phyloP scores from a whole-genome alignment of 345 rosid species.

The Arabidopsis thaliana region TAIR10.1 NC_003070.9:20876001-20876500 shows the following conservation, averaged over 20 bases:
- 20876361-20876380: not conserved
- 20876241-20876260: constrained; percentile 32
- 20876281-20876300: not conserved
- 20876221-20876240: constrained; percentile 36
- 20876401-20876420: not conserved
- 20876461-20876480: constrained; percentile 5
- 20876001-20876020: constrained; percentile 50
- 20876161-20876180: not conserved
- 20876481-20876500: not conserved
- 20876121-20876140: constrained; percentile 51
- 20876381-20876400: not conserved
- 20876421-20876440: not conserved
- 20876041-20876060: constrained; percentile 27
- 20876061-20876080: constrained; percentile 35
- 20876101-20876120: constrained; percentile 31
- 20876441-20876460: not conserved
- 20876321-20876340: not conserved
- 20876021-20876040: constrained; percentile 45
- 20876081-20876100: constrained; percentile 36
- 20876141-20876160: constrained; percentile 51
- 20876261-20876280: constrained; percentile 60
- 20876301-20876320: not conserved
- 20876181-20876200: constrained; percentile 27
- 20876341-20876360: not conserved
- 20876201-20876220: constrained; percentile 14